phyloP scores from a whole-genome alignment of 352 stramenopile species.

The Globisporangium viniferum region DNA sequence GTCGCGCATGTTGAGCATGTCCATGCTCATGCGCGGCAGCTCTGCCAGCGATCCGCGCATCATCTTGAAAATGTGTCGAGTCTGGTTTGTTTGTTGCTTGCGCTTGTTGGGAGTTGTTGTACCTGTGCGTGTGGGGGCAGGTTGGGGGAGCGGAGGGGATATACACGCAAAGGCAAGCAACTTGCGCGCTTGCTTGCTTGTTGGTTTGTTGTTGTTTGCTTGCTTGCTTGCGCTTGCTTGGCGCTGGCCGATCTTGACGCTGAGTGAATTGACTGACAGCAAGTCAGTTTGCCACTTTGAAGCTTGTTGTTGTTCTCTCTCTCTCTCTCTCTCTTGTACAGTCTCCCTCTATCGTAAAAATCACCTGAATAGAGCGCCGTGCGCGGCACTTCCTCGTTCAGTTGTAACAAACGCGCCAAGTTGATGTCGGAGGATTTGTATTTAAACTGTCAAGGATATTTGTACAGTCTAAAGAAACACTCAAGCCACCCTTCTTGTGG shows the following conservation, averaged over 20 bases:
- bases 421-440: neutral
- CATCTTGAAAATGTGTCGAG: neutral
- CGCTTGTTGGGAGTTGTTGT: neutral
- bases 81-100: too few species aligned
- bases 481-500: too few species aligned
- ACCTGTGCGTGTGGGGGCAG: constrained; percentile 6
- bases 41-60: constrained; percentile 38
- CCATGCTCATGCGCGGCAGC: constrained; percentile 48
- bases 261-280: neutral
- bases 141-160: neutral
- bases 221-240: neutral
- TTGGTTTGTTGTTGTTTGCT: neutral
- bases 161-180: neutral
- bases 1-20: constrained; percentile 44
- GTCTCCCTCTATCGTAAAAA: neutral
- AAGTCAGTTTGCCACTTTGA: neutral
- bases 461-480: too few species aligned
- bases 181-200: neutral
- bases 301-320: neutral
- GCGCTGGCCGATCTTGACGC: neutral
- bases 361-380: constrained; percentile 7
- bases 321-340: neutral
- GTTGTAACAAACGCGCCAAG: neutral
- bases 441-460: neutral
- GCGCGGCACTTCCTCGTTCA: neutral